phyloP scores from a whole-genome alignment of 371 early-diverging fungal species.

The Mucor circinelloides region DNA sequence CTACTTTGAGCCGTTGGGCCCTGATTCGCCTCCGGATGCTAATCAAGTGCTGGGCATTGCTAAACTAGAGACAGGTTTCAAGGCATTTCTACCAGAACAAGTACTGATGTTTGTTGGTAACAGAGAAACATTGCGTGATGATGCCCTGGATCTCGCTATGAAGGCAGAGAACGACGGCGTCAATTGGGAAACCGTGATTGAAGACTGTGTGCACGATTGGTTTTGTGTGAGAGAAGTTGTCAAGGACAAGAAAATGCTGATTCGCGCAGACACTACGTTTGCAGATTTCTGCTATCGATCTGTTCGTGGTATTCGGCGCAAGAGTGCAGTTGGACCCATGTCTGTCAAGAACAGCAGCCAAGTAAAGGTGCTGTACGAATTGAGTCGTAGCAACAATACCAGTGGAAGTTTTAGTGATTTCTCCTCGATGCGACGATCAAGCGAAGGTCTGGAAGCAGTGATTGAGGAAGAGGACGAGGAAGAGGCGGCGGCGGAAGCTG shows the following conservation, averaged over 20 bases:
- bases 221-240: slow-evolving; percentile 50
- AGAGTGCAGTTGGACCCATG: neutral
- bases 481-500: neutral
- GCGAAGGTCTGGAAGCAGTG: slow-evolving; percentile 37
- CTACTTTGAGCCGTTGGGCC: slow-evolving; percentile 36
- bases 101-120: slow-evolving; percentile 43
- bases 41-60: slow-evolving; percentile 39
- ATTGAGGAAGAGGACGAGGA: slow-evolving; percentile 36
- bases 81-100: slow-evolving; percentile 29
- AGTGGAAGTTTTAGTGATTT: neutral
- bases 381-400: slow-evolving; percentile 2
- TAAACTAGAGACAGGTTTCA: slow-evolving; percentile 42
- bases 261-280: slow-evolving; percentile 35
- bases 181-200: slow-evolving; percentile 35
- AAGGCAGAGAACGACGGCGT: slow-evolving; percentile 45
- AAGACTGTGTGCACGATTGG: slow-evolving; percentile 51
- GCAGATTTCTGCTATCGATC: slow-evolving; percentile 41
- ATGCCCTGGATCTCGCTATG: slow-evolving; percentile 37
- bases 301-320: slow-evolving; percentile 12
- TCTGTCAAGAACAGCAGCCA: neutral
- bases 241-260: slow-evolving; percentile 36
- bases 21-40: slow-evolving; percentile 27
- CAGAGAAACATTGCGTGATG: slow-evolving; percentile 45
- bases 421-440: slow-evolving; percentile 18
- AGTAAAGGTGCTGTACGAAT: slow-evolving; percentile 16